Evolutionary conservation across 106 monocot genomes (phyloP).

Genomic region (Cymbidium sinense): DNA sequence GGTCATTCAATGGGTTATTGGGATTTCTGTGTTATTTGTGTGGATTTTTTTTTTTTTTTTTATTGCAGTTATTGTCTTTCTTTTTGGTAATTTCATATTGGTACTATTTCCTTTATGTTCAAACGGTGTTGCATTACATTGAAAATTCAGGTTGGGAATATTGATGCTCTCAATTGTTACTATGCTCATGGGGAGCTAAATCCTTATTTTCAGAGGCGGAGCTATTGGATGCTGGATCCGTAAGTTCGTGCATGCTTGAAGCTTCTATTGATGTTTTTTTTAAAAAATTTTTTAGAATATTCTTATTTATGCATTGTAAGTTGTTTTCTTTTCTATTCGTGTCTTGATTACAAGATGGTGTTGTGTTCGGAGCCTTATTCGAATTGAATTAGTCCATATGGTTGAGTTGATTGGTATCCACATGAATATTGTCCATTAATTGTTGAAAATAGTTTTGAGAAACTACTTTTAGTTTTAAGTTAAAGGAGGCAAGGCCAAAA

Average conservation of each 20-base stretch:
- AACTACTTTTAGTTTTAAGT: not conserved
- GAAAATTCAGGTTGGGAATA: conserved; percentile 40
- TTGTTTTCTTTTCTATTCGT: not conserved
- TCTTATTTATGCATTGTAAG: not conserved
- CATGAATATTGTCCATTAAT: not conserved
- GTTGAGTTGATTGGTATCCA: not conserved
- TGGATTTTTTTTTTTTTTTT: not conserved
- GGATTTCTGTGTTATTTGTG: not conserved
- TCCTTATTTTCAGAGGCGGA: conserved; percentile 46
- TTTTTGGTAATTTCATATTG: conserved; percentile 1
- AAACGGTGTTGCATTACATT: conserved; percentile 3
- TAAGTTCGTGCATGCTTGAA: conserved; percentile 23
- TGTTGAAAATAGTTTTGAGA: not conserved
- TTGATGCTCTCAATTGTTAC: conserved; percentile 55
- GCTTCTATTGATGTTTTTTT: not conserved
- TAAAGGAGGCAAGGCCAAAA: not conserved
- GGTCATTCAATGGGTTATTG: not conserved
- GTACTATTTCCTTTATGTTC: not conserved
- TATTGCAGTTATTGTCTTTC: not conserved
- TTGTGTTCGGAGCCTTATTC: not conserved
- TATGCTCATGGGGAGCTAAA: conserved; percentile 68
- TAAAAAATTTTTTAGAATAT: not conserved
- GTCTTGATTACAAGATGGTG: not conserved
- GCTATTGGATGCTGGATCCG: conserved; percentile 66
- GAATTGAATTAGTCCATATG: not conserved